Evolutionary conservation across 805 yeast species (phyloP).

Genomic region (Candida pseudofarinosa): DNA sequence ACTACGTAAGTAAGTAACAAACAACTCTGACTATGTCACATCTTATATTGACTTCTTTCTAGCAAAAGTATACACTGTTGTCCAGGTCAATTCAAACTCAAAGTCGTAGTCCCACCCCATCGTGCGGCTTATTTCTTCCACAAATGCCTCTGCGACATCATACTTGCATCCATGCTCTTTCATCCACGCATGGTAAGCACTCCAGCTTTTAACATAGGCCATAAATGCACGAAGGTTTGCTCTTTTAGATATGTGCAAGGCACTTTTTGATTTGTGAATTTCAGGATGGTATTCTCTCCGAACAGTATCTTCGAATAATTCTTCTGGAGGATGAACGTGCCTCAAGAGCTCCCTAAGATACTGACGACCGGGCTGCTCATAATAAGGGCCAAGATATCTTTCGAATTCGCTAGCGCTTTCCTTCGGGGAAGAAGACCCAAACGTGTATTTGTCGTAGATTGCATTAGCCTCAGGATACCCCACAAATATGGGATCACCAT

Average conservation of each 20-base stretch:
- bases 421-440: slow-evolving; percentile 22
- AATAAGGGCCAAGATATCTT: slow-evolving; percentile 45
- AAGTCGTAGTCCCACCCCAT: slow-evolving; percentile 47
- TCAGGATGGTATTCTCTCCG: slow-evolving; percentile 24
- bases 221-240: slow-evolving; percentile 18
- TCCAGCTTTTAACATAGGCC: slow-evolving; percentile 33
- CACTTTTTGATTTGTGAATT: slow-evolving; percentile 14
- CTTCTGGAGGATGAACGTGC: slow-evolving; percentile 32
- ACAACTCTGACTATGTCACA: too few relatives aligned
- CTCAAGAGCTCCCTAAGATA: slow-evolving; percentile 32
- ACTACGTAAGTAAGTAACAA: too few relatives aligned
- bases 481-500: slow-evolving; percentile 65
- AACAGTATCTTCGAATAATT: slow-evolving; percentile 18
- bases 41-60: too few relatives aligned
- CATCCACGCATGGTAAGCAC: slow-evolving; percentile 38
- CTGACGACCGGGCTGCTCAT: slow-evolving; percentile 47
- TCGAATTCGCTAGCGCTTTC: slow-evolving; percentile 23
- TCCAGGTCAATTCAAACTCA: slow-evolving; percentile 47
- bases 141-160: slow-evolving; percentile 48
- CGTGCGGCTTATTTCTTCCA: slow-evolving; percentile 37
- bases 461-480: slow-evolving; percentile 52
- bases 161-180: slow-evolving; percentile 23
- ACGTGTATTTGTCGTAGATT: slow-evolving; percentile 48
- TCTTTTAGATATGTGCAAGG: slow-evolving; percentile 16
- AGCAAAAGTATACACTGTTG: slow-evolving; percentile 52